Conservation (phyloP, 139 green algal species). For the Micractinium conductrix region DNA sequence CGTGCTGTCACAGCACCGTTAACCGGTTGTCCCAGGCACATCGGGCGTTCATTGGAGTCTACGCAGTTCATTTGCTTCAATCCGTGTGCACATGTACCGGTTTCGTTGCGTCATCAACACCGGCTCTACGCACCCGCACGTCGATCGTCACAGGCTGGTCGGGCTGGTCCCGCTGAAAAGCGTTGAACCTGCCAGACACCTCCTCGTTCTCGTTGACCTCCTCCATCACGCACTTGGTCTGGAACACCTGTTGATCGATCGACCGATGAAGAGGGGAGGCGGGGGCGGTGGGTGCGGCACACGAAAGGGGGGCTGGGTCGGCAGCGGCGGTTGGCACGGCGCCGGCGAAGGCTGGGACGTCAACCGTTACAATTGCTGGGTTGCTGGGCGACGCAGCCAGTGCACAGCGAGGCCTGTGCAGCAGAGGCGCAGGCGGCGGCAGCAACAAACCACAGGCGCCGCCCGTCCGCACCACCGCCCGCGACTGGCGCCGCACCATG, state of each 20-base stretch:
- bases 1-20: no score
- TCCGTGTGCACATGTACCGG: no score
- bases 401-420: background rate
- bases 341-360: background rate
- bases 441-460: background rate
- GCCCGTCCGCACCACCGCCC: background rate
- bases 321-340: background rate
- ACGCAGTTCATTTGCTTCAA: no score
- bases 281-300: constrained; percentile 25
- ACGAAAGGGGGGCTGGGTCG: background rate
- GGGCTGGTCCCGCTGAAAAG: constrained; percentile 5
- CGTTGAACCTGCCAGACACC: constrained; percentile 24
- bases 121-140: constrained; percentile 20
- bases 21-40: no score
- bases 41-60: no score
- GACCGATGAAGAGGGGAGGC: background rate
- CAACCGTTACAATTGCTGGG: no score
- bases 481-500: no score
- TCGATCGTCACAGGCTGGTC: constrained; percentile 22
- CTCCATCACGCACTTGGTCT: constrained; percentile 59
- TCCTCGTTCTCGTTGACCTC: constrained; percentile 36
- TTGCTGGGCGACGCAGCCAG: background rate
- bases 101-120: no score
- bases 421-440: background rate
- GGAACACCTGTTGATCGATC: constrained; percentile 8